These are phyloP conservation scores for Eucalyptus erythrocorys DNA, from an alignment of 345 rosid species.

Conservation along the genomic window DNA sequence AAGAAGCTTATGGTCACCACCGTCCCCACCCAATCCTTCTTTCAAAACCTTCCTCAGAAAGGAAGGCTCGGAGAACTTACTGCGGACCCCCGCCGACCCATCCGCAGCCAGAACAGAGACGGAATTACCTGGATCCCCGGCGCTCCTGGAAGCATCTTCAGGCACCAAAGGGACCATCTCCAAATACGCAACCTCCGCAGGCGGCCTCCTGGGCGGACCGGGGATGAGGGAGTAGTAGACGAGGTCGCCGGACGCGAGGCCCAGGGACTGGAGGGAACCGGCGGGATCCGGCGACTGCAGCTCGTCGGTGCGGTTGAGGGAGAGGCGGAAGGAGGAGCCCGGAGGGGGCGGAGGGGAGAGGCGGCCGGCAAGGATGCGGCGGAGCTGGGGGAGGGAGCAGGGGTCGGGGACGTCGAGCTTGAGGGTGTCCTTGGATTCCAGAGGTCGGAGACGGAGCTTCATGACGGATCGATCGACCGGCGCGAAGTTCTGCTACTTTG, in stretches of 20 bases:
- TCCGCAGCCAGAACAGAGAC: neutral
- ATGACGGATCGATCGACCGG: neutral
- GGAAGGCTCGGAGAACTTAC: conserved; percentile 37
- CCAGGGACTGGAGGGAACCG: conserved; percentile 37
- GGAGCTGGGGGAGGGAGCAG: conserved; percentile 22
- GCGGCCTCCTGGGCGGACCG: neutral
- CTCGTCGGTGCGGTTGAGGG: conserved; percentile 62
- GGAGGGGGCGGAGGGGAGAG: neutral
- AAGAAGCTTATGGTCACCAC: conserved; percentile 20
- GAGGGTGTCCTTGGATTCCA: conserved; percentile 36
- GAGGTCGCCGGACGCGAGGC: conserved; percentile 61
- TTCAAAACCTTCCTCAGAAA: conserved; percentile 41
- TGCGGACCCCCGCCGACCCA: neutral
- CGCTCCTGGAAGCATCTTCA: neutral
- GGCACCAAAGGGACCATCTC: neutral
- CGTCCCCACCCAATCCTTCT: conserved; percentile 25
- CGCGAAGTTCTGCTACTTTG: neutral
- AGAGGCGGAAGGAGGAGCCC: conserved; percentile 21
- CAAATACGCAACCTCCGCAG: neutral
- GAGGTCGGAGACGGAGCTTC: conserved; percentile 53
- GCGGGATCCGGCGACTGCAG: conserved; percentile 29
- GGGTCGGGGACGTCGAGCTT: conserved; percentile 35
- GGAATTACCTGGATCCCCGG: neutral
- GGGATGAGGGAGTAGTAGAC: conserved; percentile 36
- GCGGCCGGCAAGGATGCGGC: conserved; percentile 2